Evolutionary conservation across 495 filamentous ascomycete genomes (phyloP), one percentile per base, ranked within the genome.

Genomic region (Patellaria atrata): DNA sequence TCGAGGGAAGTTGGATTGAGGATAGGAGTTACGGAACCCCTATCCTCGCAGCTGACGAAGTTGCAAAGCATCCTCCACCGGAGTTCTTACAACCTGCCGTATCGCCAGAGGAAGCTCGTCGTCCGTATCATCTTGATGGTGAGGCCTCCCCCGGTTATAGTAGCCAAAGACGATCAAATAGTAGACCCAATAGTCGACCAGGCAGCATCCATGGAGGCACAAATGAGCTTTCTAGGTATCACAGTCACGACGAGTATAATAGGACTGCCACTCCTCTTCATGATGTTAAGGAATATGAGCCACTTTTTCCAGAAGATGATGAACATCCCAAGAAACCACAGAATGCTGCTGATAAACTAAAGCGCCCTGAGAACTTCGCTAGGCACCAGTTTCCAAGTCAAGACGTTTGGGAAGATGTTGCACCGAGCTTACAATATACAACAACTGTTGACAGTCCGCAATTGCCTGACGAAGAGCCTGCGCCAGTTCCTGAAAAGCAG

Each of bases 401-500:
- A 43, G 89, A 99, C 52, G 71, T 94, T 23, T 99, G 89, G 89
- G 89, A 99, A 54, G 89, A 99, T 57, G 79, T 85, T 0, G 89
- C 89, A 3, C 81, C 77, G 57, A 87, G 81, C 59, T 63, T 82
- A 29, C 76, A 86, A 46, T 74, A 82, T 38, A 73, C 81, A 20
- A 73, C 89, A 13, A 86, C 78, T 37, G 86, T 99, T 9, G 76
- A 80, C 4, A 84, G 78, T 0, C 84, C 87, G 2, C 77, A 92
- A 37, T 45, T 67, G 5, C 50, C 59, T 0, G 67, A 69, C 22
- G 68, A 58, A 23, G 33, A 48, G 14, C 15, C 25, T 8, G 31
- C 28, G 9, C n/a, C n/a, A n/a, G n/a, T n/a, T n/a, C 19, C 37
- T 6, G 31, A 1, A 1, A 33, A 36, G 18, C 23, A 18, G 5